Evolutionary conservation across 73 alveolate species (phyloP), one percentile per base, ranked within the genome.

Genomic region (Paramecium octaurelia): DNA sequence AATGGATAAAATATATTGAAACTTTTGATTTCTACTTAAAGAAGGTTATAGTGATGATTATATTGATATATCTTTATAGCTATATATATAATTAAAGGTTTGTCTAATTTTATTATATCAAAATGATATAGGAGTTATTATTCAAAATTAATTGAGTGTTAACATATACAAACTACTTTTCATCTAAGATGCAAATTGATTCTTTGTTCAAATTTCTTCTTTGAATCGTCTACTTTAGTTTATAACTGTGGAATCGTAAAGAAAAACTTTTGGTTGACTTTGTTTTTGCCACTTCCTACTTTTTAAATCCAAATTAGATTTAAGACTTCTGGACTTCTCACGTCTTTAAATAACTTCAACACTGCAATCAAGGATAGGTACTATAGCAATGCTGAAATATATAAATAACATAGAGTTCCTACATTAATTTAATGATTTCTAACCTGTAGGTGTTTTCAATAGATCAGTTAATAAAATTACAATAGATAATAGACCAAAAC

Each of bases 251-350:
- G 69, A 42, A 80, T 43, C 1, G 23, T 24, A 46, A 80, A 80
- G 18, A n/a, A 23, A 35, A 43, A 80, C 18, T 80, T 21, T 80
- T 42, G 16, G 7, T 40, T 80, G 34, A 80, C 46, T 43, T 43
- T 80, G 27, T 80, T 80, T 18, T 43, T 80, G n/a, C 36, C 38
- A 46, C 21, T 48, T 20, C 91, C 91, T 16, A 80, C 73, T 16
- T 80, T 80, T 48, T 80, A n/a, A 10, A 80, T 80, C 91, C 91
- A 80, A 27, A 80, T 80, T n/a, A 80, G 18, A 80, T 80, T 80
- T 57, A 80, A 23, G 8, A 80, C 75, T 24, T 40, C 73, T 48
- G 44, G 44, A 46, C 91, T 80, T 46, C 50, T 80, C 21, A 80
- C 91, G 44, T 80, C 91, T 80, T 50, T 80, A 46, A 80, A 80